These are phyloP conservation scores for Cercospora zeae-maydis DNA, from an alignment of 2,329 filamentous ascomycete genomes.

Conservation along the genomic window DNA sequence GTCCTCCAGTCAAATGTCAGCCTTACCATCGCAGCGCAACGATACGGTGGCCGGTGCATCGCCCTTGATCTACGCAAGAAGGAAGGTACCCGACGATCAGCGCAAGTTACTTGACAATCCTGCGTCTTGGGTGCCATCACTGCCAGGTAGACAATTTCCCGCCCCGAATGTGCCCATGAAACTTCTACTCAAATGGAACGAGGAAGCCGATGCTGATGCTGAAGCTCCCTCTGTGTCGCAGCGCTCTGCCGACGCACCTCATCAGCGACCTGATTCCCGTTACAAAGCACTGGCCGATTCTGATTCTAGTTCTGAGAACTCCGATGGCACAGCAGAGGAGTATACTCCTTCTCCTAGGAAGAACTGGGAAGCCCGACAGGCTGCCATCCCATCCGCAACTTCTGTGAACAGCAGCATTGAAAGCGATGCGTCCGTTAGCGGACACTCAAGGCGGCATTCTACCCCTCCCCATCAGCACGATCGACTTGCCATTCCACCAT, in stretches of 20 bases:
- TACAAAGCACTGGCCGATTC: not conserved
- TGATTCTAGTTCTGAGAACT: constrained; percentile 2
- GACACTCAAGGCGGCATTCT: not conserved
- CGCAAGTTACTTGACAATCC: constrained; percentile 45
- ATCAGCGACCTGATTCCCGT: not conserved
- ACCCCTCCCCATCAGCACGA: not conserved
- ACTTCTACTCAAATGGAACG: constrained; percentile 33
- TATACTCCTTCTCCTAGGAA: constrained; percentile 5
- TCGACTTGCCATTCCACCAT: constrained; percentile 1
- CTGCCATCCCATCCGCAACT: not conserved
- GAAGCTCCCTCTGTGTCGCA: not conserved
- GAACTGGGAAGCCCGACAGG: constrained; percentile 1
- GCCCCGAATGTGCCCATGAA: constrained; percentile 40
- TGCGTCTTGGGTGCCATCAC: constrained; percentile 41
- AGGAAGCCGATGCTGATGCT: not conserved
- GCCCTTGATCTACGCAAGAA: constrained; percentile 23
- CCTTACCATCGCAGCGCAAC: not conserved
- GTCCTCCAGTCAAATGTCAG: not conserved
- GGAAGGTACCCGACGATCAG: constrained; percentile 47
- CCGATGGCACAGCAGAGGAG: not conserved
- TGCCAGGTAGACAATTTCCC: constrained; percentile 37
- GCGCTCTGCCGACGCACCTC: not conserved
- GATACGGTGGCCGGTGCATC: not conserved
- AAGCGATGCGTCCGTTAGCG: not conserved
- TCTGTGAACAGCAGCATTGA: not conserved